Evolutionary conservation across 257 asterid genomes (phyloP).

Genomic region (Voacanga thouarsii): DNA sequence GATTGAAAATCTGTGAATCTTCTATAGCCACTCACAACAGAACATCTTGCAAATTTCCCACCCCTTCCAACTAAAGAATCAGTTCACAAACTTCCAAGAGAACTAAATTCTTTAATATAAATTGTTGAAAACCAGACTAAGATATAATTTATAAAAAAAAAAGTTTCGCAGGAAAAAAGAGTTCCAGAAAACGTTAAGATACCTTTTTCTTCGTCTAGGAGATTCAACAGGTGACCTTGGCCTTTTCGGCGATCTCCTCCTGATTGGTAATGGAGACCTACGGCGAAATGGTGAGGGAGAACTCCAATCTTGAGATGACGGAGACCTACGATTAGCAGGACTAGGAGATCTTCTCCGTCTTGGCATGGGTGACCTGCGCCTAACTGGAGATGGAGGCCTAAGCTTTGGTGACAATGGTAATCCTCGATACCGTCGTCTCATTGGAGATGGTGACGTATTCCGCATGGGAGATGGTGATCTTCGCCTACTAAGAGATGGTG

Average conservation of each 20-base stretch:
- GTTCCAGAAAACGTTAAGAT: slow-evolving; percentile 12
- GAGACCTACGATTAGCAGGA: slow-evolving; percentile 46
- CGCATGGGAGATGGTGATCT: slow-evolving; percentile 39
- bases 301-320: slow-evolving; percentile 42
- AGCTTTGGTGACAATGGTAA: slow-evolving; percentile 51
- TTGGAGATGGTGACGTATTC: slow-evolving; percentile 44
- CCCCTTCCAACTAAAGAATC: neutral
- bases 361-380: slow-evolving; percentile 16
- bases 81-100: neutral
- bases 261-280: slow-evolving; percentile 47
- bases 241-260: slow-evolving; percentile 43
- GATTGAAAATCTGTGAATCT: neutral
- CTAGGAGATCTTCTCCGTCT: slow-evolving; percentile 44
- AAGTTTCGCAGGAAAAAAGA: neutral
- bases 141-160: neutral
- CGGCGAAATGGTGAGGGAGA: slow-evolving; percentile 52
- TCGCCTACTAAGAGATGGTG: slow-evolving; percentile 46
- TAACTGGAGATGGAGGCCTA: slow-evolving; percentile 36
- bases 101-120: too few species aligned
- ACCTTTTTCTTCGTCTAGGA: slow-evolving; percentile 69
- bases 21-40: neutral
- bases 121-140: neutral
- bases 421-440: slow-evolving; percentile 42
- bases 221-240: slow-evolving; percentile 50
- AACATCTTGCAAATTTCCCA: neutral